Percentiles rank a stretch among this genome's conserved stretches.
Conservation (phyloP, 139 green algal genomes). For the Chlamydomonas schloesseri region DNA sequence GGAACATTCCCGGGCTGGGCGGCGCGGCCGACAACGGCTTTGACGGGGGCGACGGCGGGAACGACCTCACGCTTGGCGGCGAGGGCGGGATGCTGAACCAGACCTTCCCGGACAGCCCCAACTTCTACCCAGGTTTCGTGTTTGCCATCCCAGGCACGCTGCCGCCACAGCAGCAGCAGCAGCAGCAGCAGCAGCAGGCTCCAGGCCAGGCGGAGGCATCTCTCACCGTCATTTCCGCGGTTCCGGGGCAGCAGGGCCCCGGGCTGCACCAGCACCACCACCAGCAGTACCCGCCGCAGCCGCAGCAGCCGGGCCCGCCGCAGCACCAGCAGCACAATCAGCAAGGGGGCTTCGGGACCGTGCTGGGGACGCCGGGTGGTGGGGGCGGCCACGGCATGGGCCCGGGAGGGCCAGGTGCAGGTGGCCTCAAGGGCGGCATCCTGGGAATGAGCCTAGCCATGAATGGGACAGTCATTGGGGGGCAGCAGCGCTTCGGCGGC, state of each 20-base stretch:
- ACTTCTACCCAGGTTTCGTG: conserved; percentile 52
- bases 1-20: conserved; percentile 38
- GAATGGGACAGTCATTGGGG: too few species aligned
- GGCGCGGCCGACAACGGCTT: neutral
- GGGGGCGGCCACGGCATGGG: neutral
- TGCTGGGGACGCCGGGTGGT: neutral
- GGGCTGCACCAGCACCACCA: too few species aligned
- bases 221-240: too few species aligned
- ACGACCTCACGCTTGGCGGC: too few species aligned
- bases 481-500: too few species aligned
- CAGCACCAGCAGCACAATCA: neutral
- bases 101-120: conserved; percentile 58
- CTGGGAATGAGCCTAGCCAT: too few species aligned
- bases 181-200: neutral
- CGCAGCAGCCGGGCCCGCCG: too few species aligned
- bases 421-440: too few species aligned
- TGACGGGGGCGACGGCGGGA: too few species aligned
- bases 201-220: neutral
- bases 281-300: too few species aligned
- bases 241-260: too few species aligned
- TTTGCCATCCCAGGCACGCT: conserved; percentile 48
- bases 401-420: too few species aligned
- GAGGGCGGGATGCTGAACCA: conserved; percentile 9
- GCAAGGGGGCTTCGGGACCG: neutral
- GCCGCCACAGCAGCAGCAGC: neutral